Evolutionary conservation across 805 yeast species (phyloP), one percentile per base, ranked within the genome.

Genomic region (Candida sonorensis): DNA sequence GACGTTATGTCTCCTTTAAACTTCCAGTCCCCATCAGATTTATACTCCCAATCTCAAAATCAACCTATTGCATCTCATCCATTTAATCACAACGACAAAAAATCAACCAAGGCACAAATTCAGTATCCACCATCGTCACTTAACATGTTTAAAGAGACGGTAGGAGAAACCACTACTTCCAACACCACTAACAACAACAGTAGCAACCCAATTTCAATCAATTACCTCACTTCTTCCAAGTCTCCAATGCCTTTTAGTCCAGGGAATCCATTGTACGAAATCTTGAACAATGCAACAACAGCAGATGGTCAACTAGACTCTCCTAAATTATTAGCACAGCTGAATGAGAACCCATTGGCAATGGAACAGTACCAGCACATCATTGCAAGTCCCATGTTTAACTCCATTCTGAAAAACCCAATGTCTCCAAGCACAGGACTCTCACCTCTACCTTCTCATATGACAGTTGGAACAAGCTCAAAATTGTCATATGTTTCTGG

Each of bases 271-370:
- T 33, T 50, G 13, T 44, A 38, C 26, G 55, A 50, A 16, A 23
- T 46, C 7, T 33, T 50, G 30, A 46, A 40, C 29, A 43, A 28
- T 30, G 22, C 49, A 13, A 39, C 50, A 7, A 40, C 42, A 11
- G 22, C 36, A 1, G 36, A 40, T 23, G 50, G 51, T n/a, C 33
- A 34, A 14, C 24, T 48, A 10, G 51, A 50, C 34, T 50, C 54
- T 2, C 53, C 55, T 4, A 41, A 35, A 16, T 36, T 50, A 16
- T 19, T 44, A 14, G 44, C 46, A 5, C 50, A 48, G 25, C 34
- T 48, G 9, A 41, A 30, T 18, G 46, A 40, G 10, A 48, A 48
- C 23, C 54, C 51, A 15, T 30, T 39, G 4, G 49, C 48, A 3
- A 34, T 46, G 38, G 49, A 48, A 22, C 48, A 50, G 27, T 44